Percentiles rank a stretch among this genome's conserved stretches.
Conservation (phyloP, 2,329 filamentous ascomycete species). For the Epichloe aotearoae region DNA sequence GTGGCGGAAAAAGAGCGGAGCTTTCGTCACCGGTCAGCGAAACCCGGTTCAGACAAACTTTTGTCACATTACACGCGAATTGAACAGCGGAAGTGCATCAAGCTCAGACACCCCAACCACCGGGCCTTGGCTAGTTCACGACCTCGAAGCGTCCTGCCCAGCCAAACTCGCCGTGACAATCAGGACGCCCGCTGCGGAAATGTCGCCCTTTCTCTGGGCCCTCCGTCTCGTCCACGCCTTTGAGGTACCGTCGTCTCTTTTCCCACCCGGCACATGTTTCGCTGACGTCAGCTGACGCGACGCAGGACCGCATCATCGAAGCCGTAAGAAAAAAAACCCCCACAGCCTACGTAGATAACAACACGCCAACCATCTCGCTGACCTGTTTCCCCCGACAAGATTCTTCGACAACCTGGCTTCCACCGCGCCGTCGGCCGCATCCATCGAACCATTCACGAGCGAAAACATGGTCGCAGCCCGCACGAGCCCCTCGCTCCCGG, state of each 20-base stretch:
- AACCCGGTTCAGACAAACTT: too few relatives aligned
- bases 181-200: conserved; percentile 5
- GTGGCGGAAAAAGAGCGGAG: too few relatives aligned
- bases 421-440: conserved; percentile 40
- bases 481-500: conserved; percentile 37
- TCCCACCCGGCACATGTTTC: conserved; percentile 1
- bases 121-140: too few relatives aligned
- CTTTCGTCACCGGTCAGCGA: too few relatives aligned
- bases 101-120: too few relatives aligned
- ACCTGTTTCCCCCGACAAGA: conserved; percentile 20
- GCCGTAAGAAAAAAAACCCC: conserved; percentile 11
- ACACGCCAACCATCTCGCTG: not conserved
- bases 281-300: not conserved
- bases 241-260: conserved; percentile 13
- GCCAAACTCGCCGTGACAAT: too few relatives aligned
- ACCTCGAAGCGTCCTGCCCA: too few relatives aligned
- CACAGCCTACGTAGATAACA: not conserved
- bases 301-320: conserved; percentile 21
- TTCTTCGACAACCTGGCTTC: conserved; percentile 37
- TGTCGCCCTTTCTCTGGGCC: conserved; percentile 21
- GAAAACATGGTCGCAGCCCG: conserved; percentile 34
- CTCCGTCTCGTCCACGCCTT: conserved; percentile 22
- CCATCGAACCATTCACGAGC: conserved; percentile 35
- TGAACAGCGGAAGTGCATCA: too few relatives aligned
- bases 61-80: too few relatives aligned